Evolutionary conservation across 305 asterid species (phyloP).

Genomic region (Fraxinus paxiana): DNA sequence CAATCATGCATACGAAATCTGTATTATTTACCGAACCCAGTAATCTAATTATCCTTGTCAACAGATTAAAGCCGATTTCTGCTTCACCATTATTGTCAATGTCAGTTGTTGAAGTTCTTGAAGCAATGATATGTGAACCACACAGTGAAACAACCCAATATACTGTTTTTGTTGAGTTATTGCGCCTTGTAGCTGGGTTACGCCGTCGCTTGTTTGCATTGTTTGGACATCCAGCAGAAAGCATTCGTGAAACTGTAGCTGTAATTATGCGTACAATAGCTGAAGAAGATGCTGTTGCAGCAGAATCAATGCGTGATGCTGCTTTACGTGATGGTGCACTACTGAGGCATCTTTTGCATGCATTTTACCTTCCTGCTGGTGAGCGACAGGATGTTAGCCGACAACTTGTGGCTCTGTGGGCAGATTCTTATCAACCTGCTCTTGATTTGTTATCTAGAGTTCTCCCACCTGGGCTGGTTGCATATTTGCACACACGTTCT

Average conservation of each 20-base stretch:
- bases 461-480: conserved; percentile 98
- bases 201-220: conserved; percentile 94
- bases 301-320: conserved; percentile 99
- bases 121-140: conserved; percentile 96
- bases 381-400: conserved; percentile 96
- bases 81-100: conserved; percentile 90
- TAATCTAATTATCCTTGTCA: conserved; percentile 73
- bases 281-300: conserved; percentile 99
- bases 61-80: conserved; percentile 83
- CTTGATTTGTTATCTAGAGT: conserved; percentile 91
- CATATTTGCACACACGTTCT: conserved; percentile 84
- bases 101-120: conserved; percentile 93
- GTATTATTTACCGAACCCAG: conserved; percentile 80
- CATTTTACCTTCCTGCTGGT: conserved; percentile 89
- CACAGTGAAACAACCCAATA: conserved; percentile 93
- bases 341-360: conserved; percentile 91
- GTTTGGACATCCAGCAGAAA: conserved; percentile 97
- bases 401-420: conserved; percentile 99
- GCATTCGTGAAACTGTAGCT: conserved; percentile 89
- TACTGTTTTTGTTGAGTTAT: conserved; percentile 84
- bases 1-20: conserved; percentile 88
- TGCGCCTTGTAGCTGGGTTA: conserved; percentile 95
- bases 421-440: conserved; percentile 98
- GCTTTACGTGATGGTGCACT: conserved; percentile 98
- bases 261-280: conserved; percentile 99